Evolutionary conservation across 139 green algal species (phyloP), one percentile per base, ranked within the genome.

Genomic region (Tetraselmis striata): DNA sequence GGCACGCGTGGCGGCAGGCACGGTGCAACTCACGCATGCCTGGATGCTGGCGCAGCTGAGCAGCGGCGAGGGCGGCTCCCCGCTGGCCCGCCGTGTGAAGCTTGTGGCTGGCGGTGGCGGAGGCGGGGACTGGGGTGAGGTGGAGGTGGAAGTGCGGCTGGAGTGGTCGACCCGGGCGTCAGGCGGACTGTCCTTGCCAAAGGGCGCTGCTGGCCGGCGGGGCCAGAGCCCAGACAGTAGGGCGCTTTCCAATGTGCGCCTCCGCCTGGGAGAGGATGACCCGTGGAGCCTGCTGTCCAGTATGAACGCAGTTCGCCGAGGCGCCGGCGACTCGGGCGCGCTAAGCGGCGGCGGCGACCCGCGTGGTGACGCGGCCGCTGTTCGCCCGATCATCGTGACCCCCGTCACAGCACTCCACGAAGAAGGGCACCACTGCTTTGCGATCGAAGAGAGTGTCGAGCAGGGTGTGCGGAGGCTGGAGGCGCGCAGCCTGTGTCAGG

Each of bases 401-500:
- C 45, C 45, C 18, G 45, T 67, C 45, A 67, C 45, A 25, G 45
- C 18, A 25, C 45, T 67, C 45, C 18, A 5, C 11, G 45, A 18
- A 5, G 45, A 67, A 25, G 45, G 11, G 5, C 45, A 18, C 45
- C 45, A 18, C 45, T 67, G 45, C 45, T 67, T 67, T 67, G 45
- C 45, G 45, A 67, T 67, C 45, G 45, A 67, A 18, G 45, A 67
- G 18, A 67, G 45, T 27, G 76, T 85, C 29, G 74, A 59, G 78
- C 79, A 83, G 23, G 92, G 92, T 5, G 59, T 86, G 2, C 90
- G 88, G 24, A 85, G 84, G 23, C 90, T 94, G 80, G 29, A 87
- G 76, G 89, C 97, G 67, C 93, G 94, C 28, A 86, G 83, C 31
- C 88, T 96, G 80, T 94, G 88, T 58, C 84, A 92, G 59, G 74